Conservation (phyloP, 2,329 filamentous ascomycete species). For the Amylocarpus encephaloides region DNA sequence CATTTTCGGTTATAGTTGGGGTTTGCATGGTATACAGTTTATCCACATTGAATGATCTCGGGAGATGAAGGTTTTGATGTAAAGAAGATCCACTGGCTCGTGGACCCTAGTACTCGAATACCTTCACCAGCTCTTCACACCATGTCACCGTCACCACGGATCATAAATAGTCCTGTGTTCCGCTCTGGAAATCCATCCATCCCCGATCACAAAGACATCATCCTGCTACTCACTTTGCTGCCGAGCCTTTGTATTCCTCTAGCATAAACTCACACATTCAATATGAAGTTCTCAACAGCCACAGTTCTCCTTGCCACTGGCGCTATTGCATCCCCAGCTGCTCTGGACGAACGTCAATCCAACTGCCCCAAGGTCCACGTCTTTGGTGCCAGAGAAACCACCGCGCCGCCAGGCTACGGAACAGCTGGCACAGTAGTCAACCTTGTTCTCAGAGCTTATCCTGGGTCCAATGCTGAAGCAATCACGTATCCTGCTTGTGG, state of each 20-base stretch:
- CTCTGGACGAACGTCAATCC: constrained; percentile 15
- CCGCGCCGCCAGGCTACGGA: constrained; percentile 44
- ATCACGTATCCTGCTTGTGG: constrained; percentile 58
- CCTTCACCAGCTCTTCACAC: too few species aligned
- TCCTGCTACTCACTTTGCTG: not conserved
- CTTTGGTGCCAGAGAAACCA: constrained; percentile 47
- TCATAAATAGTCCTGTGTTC: too few species aligned
- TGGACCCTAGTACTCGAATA: too few species aligned
- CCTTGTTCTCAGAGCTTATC: constrained; percentile 40
- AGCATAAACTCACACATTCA: not conserved
- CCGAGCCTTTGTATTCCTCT: not conserved
- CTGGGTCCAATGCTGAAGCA: constrained; percentile 47
- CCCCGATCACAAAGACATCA: too few species aligned
- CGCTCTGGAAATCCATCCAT: too few species aligned
- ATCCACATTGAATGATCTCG: not conserved
- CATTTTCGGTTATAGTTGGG: constrained; percentile 1
- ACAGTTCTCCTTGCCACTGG: constrained; percentile 7
- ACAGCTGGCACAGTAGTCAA: constrained; percentile 45
- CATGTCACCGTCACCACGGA: not conserved
- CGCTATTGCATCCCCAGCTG: constrained; percentile 8
- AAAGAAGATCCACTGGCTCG: too few species aligned
- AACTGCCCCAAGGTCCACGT: constrained; percentile 41
- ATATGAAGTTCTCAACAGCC: constrained; percentile 4
- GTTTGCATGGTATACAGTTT: not conserved
- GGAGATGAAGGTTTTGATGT: too few species aligned